phyloP scores from a whole-genome alignment of 495 filamentous ascomycete genomes.

The Penicillium turbatum region DNA sequence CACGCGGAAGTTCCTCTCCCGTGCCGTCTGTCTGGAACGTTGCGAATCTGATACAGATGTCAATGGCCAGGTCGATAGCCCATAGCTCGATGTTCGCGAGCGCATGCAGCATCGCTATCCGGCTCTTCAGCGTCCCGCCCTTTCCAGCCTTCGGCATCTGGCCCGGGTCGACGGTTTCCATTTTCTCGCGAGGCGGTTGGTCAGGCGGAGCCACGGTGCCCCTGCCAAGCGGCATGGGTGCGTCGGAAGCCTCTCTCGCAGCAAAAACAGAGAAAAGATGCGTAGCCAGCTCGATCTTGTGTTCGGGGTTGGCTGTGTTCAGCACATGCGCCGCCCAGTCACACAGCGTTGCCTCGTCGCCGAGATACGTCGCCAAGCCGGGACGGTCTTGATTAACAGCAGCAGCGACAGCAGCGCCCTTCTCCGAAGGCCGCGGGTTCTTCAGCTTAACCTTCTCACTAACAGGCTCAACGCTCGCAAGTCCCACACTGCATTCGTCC shows the following conservation, averaged over 20 bases:
- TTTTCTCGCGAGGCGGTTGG: constrained; percentile 43
- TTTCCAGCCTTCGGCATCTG: constrained; percentile 41
- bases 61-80: constrained; percentile 53
- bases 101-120: constrained; percentile 50
- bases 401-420: constrained; percentile 1
- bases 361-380: constrained; percentile 32
- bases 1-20: constrained; percentile 37
- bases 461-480: constrained; percentile 41
- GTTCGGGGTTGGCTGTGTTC: constrained; percentile 47
- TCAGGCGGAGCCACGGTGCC: constrained; percentile 38
- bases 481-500: constrained; percentile 15
- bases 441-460: constrained; percentile 51
- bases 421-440: constrained; percentile 24
- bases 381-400: constrained; percentile 11
- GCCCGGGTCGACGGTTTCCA: constrained; percentile 38
- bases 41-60: constrained; percentile 51
- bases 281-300: constrained; percentile 50
- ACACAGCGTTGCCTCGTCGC: constrained; percentile 44
- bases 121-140: constrained; percentile 46
- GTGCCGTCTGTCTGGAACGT: constrained; percentile 38
- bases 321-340: constrained; percentile 51
- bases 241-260: constrained; percentile 34
- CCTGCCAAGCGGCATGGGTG: constrained; percentile 45
- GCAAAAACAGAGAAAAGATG: constrained; percentile 46
- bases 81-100: constrained; percentile 52